Percentiles rank a stretch among this genome's conserved stretches.
These are phyloP conservation scores for Ustilago cynodontis DNA, from an alignment of 1,284 basidiomycete genomes.

Conservation along the genomic window DNA sequence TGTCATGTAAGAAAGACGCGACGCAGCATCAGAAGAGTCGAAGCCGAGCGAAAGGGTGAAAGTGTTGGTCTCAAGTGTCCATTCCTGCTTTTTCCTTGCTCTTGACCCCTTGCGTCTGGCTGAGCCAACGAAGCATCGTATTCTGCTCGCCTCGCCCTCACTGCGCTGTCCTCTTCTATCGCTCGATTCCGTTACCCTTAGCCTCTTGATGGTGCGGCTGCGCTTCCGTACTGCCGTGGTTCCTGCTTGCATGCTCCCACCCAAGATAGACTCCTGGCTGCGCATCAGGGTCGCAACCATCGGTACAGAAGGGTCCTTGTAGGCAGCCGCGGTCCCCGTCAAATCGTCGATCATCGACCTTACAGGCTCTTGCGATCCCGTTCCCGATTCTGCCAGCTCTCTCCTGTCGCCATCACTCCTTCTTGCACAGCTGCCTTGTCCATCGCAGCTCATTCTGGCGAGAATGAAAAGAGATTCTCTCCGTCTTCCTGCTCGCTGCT, in stretches of 20 bases:
- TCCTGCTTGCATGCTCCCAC: conserved; percentile 24
- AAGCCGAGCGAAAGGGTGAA: not conserved
- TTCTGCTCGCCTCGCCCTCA: no score
- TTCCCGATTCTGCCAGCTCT: not conserved
- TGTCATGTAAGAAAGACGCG: conserved; percentile 6
- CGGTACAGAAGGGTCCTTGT: not conserved
- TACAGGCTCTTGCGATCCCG: not conserved
- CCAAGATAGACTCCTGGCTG: conserved; percentile 9
- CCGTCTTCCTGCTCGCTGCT: not conserved
- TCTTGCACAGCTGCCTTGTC: not conserved
- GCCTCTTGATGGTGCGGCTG: not conserved
- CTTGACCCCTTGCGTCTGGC: conserved; percentile 7
- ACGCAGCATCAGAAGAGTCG: not conserved
- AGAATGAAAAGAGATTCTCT: not conserved
- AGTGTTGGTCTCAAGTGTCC: conserved; percentile 10
- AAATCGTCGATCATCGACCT: not conserved
- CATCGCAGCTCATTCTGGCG: not conserved
- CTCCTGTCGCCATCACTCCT: no score
- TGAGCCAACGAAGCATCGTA: not conserved
- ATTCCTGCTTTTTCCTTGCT: not conserved
- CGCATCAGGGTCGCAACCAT: not conserved
- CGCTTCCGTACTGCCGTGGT: conserved; percentile 3
- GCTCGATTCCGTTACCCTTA: not conserved
- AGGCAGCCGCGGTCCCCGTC: conserved; percentile 10
- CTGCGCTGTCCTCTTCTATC: no score